phyloP scores from a whole-genome alignment of 331 rosid genomes.

The Malus hybrid region DNA sequence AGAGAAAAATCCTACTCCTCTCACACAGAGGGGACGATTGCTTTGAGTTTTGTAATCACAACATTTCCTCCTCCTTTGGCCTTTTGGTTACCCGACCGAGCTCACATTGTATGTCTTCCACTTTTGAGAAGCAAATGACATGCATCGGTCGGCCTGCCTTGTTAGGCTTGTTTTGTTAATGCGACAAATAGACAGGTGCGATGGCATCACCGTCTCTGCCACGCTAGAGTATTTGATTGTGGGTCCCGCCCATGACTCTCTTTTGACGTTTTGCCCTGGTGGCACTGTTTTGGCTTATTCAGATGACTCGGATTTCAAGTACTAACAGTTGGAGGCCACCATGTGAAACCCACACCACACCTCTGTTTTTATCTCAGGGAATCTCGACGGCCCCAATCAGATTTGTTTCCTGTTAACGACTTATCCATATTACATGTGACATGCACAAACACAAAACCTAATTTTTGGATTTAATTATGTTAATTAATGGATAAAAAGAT shows the following conservation, averaged over 20 bases:
- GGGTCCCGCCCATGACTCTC: not conserved
- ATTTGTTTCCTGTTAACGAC: not conserved
- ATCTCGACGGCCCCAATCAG: not conserved
- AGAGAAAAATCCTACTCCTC: too few relatives aligned
- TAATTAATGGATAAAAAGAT: not conserved
- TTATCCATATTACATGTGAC: conserved; percentile 12
- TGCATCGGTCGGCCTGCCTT: not conserved
- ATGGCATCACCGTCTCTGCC: conserved; percentile 15
- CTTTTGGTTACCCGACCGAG: not conserved
- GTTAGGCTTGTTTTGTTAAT: not conserved
- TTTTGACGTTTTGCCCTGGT: too few relatives aligned
- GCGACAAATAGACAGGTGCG: conserved; percentile 8
- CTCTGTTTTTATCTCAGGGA: not conserved
- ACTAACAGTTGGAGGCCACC: conserved; percentile 9
- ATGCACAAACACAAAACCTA: conserved; percentile 1
- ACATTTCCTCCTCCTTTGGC: not conserved
- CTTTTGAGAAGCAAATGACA: not conserved
- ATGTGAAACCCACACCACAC: conserved; percentile 34
- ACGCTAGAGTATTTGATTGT: conserved; percentile 2
- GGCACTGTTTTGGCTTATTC: not conserved
- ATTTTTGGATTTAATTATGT: not conserved
- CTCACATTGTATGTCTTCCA: conserved; percentile 1
- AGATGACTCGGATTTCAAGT: conserved; percentile 31
- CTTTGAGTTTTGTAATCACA: not conserved
- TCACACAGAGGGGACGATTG: too few relatives aligned